These are phyloP conservation scores for Phalaenopsis equestris DNA, from an alignment of 106 monocot species.

Conservation along the genomic window DNA sequence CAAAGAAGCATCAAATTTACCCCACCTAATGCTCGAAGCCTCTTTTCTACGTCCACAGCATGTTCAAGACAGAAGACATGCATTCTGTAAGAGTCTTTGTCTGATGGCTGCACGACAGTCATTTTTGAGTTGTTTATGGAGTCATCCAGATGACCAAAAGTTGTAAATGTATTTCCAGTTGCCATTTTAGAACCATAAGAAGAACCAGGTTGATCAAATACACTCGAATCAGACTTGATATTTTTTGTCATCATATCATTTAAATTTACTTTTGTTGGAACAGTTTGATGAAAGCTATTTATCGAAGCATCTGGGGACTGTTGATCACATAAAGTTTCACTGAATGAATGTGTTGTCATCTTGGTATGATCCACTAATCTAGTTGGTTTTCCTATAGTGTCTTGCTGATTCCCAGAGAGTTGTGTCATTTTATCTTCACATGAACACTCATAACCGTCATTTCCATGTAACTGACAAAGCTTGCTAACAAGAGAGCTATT, in stretches of 20 bases:
- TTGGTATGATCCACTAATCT: not conserved
- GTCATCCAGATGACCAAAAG: conserved; percentile 12
- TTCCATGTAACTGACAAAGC: not conserved
- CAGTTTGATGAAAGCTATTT: not conserved
- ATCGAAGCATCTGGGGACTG: not conserved
- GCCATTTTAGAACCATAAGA: conserved; percentile 6
- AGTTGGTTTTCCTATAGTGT: not conserved
- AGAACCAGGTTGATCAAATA: conserved; percentile 2
- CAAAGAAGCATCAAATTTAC: conserved; percentile 74
- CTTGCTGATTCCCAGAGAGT: not conserved
- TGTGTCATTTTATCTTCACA: conserved; percentile 5
- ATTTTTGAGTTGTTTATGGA: conserved; percentile 14
- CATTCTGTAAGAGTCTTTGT: conserved; percentile 77
- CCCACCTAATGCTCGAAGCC: conserved; percentile 57
- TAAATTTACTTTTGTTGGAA: no score
- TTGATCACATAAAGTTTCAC: not conserved
- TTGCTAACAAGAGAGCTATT: not conserved
- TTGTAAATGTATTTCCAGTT: conserved; percentile 5
- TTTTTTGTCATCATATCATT: no score
- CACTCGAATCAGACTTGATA: not conserved
- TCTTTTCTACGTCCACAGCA: conserved; percentile 71
- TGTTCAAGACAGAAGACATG: conserved; percentile 98
- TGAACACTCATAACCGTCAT: not conserved
- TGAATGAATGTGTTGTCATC: conserved; percentile 2
- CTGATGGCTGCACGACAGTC: conserved; percentile 24